Evolutionary conservation across 306 rosid species (phyloP).

Genomic region (Rubus parviflorus): DNA sequence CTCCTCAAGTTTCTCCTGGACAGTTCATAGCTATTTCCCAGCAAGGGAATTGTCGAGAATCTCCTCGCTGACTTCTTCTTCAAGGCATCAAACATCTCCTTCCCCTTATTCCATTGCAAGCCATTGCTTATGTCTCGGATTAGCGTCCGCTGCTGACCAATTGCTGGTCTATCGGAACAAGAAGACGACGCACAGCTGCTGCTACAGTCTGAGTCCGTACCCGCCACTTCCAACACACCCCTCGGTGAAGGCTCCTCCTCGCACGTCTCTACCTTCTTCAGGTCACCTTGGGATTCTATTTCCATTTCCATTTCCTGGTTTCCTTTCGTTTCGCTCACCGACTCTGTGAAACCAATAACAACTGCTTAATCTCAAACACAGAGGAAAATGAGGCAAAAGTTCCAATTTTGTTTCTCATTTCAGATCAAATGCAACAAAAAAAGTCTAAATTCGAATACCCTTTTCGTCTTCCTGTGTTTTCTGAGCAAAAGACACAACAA

Average conservation of each 20-base stretch:
- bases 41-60: constrained; percentile 55
- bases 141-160: background rate
- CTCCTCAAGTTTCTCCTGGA: constrained; percentile 45
- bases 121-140: constrained; percentile 20
- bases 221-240: constrained; percentile 62
- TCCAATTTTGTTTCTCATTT: too few species aligned
- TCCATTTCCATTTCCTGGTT: constrained; percentile 17
- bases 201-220: constrained; percentile 54
- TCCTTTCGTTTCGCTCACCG: constrained; percentile 27
- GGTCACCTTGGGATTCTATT: background rate
- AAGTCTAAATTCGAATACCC: background rate
- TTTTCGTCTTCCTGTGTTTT: background rate
- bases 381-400: too few species aligned
- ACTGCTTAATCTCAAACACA: too few species aligned
- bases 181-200: constrained; percentile 9
- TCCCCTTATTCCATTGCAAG: constrained; percentile 48
- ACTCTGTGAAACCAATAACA: constrained; percentile 20
- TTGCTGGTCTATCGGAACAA: constrained; percentile 26
- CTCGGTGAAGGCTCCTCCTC: constrained; percentile 66
- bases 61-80: constrained; percentile 54
- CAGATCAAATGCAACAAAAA: background rate
- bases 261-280: constrained; percentile 19
- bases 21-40: constrained; percentile 47
- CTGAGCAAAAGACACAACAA: background rate
- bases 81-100: constrained; percentile 51